These are phyloP conservation scores for Candida loeiensis DNA, from an alignment of 805 yeast genomes.

Conservation along the genomic window DNA sequence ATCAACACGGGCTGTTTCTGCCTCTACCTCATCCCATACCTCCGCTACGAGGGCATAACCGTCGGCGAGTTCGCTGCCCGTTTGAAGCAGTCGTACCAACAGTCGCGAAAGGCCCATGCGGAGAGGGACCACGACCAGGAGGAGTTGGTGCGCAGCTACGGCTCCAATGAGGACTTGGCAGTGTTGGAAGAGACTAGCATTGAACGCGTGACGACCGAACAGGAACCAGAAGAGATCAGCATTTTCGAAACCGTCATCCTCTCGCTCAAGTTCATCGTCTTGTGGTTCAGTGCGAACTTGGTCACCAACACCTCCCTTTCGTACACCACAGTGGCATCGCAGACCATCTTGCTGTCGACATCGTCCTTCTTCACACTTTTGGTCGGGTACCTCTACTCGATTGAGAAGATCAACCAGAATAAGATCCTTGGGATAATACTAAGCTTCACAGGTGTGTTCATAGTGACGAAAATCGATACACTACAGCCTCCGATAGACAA, in stretches of 20 bases:
- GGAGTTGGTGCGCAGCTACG: slow-evolving; percentile 18
- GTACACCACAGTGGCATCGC: slow-evolving; percentile 90
- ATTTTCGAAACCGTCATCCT: slow-evolving; percentile 65
- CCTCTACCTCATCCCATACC: slow-evolving; percentile 68
- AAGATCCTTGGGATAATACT: slow-evolving; percentile 70
- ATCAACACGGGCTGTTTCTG: slow-evolving; percentile 83
- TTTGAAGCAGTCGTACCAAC: slow-evolving; percentile 23
- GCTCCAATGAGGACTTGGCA: slow-evolving; percentile 21
- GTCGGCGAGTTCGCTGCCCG: slow-evolving; percentile 20
- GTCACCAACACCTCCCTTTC: slow-evolving; percentile 83
- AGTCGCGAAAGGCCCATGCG: slow-evolving; percentile 12
- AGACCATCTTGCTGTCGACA: slow-evolving; percentile 88
- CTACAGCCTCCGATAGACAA: slow-evolving; percentile 30
- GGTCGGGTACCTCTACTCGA: slow-evolving; percentile 67
- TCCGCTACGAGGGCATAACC: slow-evolving; percentile 26
- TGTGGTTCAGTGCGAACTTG: slow-evolving; percentile 90
- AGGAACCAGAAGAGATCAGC: slow-evolving; percentile 23
- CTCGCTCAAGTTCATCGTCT: slow-evolving; percentile 74
- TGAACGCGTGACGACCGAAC: slow-evolving; percentile 4
- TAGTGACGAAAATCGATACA: slow-evolving; percentile 70
- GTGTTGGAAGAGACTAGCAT: slow-evolving; percentile 10
- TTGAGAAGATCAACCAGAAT: slow-evolving; percentile 62
- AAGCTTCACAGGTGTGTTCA: slow-evolving; percentile 72
- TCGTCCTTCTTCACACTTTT: slow-evolving; percentile 89
- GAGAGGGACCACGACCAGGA: slow-evolving; percentile 22